A percentile compares a stretch with the other conserved stretches of the same genome.
phyloP scores from a whole-genome alignment of 2,329 filamentous ascomycete genomes.

The Seiridium cupressi region DNA sequence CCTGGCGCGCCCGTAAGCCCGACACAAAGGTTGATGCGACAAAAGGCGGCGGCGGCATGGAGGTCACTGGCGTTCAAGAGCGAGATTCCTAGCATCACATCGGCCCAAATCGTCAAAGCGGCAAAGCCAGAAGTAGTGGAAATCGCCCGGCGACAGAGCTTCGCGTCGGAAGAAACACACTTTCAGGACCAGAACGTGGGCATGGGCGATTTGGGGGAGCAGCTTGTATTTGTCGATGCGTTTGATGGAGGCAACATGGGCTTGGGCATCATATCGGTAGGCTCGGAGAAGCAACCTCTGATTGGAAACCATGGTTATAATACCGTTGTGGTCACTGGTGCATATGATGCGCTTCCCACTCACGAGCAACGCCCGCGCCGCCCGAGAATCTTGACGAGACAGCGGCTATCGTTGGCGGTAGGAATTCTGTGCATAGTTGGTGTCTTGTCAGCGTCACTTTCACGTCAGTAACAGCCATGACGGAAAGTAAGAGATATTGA shows the following conservation, averaged over 20 bases:
- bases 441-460: constrained; percentile 13
- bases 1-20: constrained; percentile 30
- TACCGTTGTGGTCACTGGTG: background rate
- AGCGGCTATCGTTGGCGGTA: constrained; percentile 26
- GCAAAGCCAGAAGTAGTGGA: background rate
- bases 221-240: background rate
- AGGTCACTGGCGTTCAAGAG: background rate
- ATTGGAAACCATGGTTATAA: constrained; percentile 1
- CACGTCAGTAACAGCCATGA: background rate
- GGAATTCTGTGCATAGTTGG: constrained; percentile 27
- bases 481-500: background rate
- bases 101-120: no score
- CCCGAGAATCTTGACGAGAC: constrained; percentile 20
- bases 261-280: constrained; percentile 5
- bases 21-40: constrained; percentile 37
- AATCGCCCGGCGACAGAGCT: background rate
- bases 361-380: constrained; percentile 8
- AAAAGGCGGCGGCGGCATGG: constrained; percentile 40
- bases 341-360: background rate
- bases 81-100: background rate
- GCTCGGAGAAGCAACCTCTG: constrained; percentile 19
- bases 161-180: background rate
- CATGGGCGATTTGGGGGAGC: background rate
- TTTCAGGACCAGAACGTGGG: background rate
- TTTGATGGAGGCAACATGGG: background rate